Evolutionary conservation across 768 basidiomycete genomes (phyloP).

Genomic region (Ephemerocybe angulata): DNA sequence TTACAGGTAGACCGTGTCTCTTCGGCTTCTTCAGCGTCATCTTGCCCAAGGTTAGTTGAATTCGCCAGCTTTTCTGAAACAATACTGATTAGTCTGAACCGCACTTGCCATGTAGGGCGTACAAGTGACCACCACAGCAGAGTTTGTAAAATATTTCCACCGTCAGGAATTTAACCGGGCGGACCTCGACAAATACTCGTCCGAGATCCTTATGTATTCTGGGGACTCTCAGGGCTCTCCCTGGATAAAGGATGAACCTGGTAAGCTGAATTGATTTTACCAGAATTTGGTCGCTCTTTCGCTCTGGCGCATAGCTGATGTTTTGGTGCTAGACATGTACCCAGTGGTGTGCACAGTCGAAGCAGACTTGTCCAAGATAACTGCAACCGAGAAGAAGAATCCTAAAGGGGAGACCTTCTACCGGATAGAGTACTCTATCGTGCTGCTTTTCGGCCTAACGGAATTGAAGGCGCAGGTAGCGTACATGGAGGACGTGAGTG

Average conservation of each 20-base stretch:
- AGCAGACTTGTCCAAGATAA: neutral
- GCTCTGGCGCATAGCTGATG: no score
- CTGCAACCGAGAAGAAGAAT: no score
- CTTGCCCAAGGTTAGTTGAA: neutral
- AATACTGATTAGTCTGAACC: neutral
- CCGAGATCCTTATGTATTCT: no score
- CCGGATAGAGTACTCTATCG: slow-evolving; percentile 36
- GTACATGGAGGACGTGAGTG: slow-evolving; percentile 35
- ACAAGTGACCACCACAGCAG: neutral
- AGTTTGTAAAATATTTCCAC: no score
- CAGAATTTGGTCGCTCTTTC: neutral
- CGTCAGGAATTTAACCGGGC: no score
- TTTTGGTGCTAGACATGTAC: neutral
- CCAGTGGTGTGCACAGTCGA: neutral
- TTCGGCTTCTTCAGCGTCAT: neutral
- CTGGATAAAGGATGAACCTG: no score
- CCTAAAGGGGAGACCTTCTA: slow-evolving; percentile 19
- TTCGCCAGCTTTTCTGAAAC: neutral
- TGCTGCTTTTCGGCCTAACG: slow-evolving; percentile 50
- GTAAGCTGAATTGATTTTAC: no score
- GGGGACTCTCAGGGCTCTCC: no score
- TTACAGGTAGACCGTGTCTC: neutral
- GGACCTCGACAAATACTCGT: no score
- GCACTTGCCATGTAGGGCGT: neutral
- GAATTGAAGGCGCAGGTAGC: slow-evolving; percentile 50